Base-by-base conservation (phyloP, 2,329 filamentous ascomycete genomes). In the Cytospora paraplurivora region DNA sequence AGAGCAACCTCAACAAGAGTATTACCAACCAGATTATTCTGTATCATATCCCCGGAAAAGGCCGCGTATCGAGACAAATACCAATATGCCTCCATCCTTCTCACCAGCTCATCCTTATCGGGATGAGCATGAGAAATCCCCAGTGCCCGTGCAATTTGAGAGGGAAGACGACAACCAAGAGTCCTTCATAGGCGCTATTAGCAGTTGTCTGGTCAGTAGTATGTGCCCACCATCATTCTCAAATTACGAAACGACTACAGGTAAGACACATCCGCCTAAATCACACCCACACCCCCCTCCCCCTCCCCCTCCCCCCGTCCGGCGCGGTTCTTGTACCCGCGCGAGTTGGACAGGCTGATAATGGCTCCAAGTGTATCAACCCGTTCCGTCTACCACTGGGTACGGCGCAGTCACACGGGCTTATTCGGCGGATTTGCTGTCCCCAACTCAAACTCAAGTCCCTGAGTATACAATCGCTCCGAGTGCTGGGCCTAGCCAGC, bases 21-120 rank as follows among this genome's bases (percentile, higher is more conserved):
- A 58, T 34, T 38, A 58, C 11, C 38, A 58, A 53, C 7, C 32
- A 33, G 50, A 50, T 21, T 47, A 47, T 57, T 57, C 27, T 27
- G 27, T 37, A 13, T 55, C 66, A 53, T 65, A 71, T 59, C 70
- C 69, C 41, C 68, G 68, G 35, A 77, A 78, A 65, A 73, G 73
- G 63, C 73, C 71, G 34, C 58, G 58, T 4, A 17, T 58, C 41
- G 65, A 74, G 68, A 67, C 61, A 72, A 59, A 68, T 15, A 66
- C 64, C 57, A 50, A 37, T 5, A 56, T 57, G 12, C 19, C 59
- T 7, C 34, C 62, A 6, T 55, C 62, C 7, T 44, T 64, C 27
- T 58, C 62, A 19, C 53, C 13, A 15, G 37, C 32, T 2, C 17
- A 35, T 49, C 33, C 41, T 8, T 21, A 27, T 35, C 54, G 58